Percentiles rank a stretch among this genome's conserved stretches.
These are phyloP conservation scores for Rhododendron ovatum DNA, from an alignment of 148 eudicot genomes.

Conservation along the genomic window DNA sequence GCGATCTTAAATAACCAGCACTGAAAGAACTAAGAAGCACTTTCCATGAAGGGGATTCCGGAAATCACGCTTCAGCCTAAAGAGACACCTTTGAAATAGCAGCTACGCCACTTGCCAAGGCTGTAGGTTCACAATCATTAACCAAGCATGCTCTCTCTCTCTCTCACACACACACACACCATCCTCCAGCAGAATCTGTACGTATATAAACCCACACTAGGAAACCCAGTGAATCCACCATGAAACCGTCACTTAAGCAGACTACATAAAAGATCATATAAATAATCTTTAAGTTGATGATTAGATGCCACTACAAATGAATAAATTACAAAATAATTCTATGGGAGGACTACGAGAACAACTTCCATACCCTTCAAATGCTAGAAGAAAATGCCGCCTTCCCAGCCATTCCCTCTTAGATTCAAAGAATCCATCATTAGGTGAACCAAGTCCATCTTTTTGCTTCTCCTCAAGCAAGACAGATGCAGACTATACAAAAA, in stretches of 20 bases:
- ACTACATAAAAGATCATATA: not conserved
- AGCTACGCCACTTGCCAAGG: not conserved
- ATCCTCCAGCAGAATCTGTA: too few species aligned
- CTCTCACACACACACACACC: too few species aligned
- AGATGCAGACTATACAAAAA: constrained; percentile 61
- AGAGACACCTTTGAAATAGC: not conserved
- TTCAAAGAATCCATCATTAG: constrained; percentile 80
- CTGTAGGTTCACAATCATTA: not conserved
- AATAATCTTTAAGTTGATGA: not conserved
- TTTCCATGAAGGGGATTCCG: not conserved
- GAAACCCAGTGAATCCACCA: not conserved
- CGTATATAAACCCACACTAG: not conserved
- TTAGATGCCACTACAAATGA: not conserved
- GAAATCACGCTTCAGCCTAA: not conserved
- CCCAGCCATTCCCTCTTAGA: constrained; percentile 96
- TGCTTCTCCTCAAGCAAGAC: constrained; percentile 71
- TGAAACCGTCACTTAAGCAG: not conserved
- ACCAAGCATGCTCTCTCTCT: not conserved
- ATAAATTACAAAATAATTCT: not conserved
- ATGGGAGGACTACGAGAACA: not conserved
- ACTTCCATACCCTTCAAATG: constrained; percentile 72
- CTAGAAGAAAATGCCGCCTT: constrained; percentile 76
- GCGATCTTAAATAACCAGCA: not conserved
- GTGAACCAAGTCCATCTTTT: constrained; percentile 61
- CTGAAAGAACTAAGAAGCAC: not conserved